Conservation (phyloP, 1,139 yeast species). For the Suhomyces ambrosiae region DNA sequence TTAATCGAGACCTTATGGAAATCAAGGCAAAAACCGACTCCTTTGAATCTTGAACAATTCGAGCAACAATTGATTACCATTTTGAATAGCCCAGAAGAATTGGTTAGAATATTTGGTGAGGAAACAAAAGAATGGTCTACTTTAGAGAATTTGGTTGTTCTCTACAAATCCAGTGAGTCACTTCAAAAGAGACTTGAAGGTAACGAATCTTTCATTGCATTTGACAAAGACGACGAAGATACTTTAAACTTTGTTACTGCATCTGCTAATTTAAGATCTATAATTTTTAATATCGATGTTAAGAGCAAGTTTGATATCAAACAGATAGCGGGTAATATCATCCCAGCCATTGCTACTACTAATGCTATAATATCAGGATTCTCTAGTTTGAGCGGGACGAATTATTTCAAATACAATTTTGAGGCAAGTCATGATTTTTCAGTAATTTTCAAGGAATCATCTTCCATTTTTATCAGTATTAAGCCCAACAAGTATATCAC, state of each 20-base stretch:
- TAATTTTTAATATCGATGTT: constrained; percentile 67
- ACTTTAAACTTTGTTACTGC: constrained; percentile 87
- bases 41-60: constrained; percentile 44
- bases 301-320: constrained; percentile 87
- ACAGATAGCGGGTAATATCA: constrained; percentile 95
- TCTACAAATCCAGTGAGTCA: constrained; percentile 50
- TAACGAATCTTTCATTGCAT: constrained; percentile 54
- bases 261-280: constrained; percentile 81
- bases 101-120: constrained; percentile 29
- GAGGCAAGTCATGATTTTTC: constrained; percentile 22
- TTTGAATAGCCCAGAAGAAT: constrained; percentile 11
- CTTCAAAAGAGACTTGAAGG: constrained; percentile 54
- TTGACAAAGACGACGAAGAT: constrained; percentile 95
- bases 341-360: constrained; percentile 98
- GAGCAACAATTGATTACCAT: constrained; percentile 13
- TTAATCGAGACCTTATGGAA: constrained; percentile 80
- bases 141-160: constrained; percentile 63
- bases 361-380: constrained; percentile 94
- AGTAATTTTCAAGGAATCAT: constrained; percentile 28
- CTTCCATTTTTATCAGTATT: constrained; percentile 67
- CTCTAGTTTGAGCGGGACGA: constrained; percentile 67
- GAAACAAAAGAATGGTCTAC: constrained; percentile 70
- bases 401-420: constrained; percentile 40
- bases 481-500: constrained; percentile 71
- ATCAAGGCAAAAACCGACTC: constrained; percentile 64